Conservation (phyloP, 257 asterid species). For the Mentha longifolia region DNA sequence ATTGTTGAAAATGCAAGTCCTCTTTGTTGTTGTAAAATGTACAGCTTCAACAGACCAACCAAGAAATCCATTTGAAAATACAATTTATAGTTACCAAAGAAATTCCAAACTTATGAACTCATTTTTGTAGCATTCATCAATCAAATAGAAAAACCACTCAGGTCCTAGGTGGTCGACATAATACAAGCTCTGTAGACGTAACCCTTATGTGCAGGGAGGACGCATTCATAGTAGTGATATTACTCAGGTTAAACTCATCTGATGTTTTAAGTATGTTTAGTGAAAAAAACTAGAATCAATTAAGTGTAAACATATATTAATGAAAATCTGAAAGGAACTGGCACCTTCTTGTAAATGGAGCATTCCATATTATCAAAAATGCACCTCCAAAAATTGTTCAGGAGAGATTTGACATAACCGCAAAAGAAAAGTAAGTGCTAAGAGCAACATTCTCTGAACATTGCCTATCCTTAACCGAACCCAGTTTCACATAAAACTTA, state of each 20-base stretch:
- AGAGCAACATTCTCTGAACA: slow-evolving; percentile 22
- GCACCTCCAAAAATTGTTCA: slow-evolving; percentile 19
- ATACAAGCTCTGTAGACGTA: not conserved
- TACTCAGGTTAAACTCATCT: slow-evolving; percentile 17
- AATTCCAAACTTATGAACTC: not conserved
- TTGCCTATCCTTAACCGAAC: not conserved
- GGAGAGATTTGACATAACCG: slow-evolving; percentile 10
- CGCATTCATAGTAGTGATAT: not conserved
- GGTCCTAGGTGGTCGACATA: not conserved
- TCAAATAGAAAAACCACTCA: slow-evolving; percentile 11
- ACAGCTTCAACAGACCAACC: slow-evolving; percentile 27
- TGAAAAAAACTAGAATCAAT: not conserved
- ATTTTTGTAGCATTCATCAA: slow-evolving; percentile 8
- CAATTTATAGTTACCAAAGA: slow-evolving; percentile 6
- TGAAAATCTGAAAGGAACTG: not conserved
- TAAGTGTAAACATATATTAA: not conserved
- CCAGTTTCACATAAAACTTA: slow-evolving; percentile 18
- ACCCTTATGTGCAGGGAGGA: slow-evolving; percentile 21
- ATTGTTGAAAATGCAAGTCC: slow-evolving; percentile 19
- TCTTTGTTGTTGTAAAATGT: slow-evolving; percentile 21
- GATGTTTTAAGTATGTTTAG: not conserved
- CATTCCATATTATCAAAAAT: not conserved
- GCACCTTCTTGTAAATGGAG: not conserved
- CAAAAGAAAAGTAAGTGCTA: not conserved
- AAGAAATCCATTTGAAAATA: slow-evolving; percentile 20